Conservation (phyloP, 2,329 filamentous ascomycete species). For the Alternaria incomplexa region DNA sequence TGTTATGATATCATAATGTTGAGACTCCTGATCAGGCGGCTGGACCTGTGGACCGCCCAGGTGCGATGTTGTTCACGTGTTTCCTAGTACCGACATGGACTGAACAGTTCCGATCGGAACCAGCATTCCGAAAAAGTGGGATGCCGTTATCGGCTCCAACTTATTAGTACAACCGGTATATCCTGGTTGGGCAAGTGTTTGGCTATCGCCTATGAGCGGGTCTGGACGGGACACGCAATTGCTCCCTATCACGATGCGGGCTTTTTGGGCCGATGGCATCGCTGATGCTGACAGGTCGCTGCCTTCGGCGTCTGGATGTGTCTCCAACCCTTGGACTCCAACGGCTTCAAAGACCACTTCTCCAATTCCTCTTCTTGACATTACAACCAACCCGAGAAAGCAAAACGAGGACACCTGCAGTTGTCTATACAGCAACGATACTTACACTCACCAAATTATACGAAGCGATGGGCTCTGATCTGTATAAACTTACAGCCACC, state of each 20-base stretch:
- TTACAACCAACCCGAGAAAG: not conserved
- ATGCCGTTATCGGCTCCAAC: conserved; percentile 6
- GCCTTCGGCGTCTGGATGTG: not conserved
- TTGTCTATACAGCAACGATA: not conserved
- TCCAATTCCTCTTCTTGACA: not conserved
- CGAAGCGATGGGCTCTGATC: conserved; percentile 7
- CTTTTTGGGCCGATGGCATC: not conserved
- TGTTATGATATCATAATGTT: not conserved
- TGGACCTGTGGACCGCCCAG: not conserved
- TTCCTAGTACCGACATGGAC: not conserved
- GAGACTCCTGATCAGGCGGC: not conserved
- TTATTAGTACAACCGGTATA: not conserved
- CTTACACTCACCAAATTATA: accelerated
- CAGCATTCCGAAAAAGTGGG: conserved; percentile 2
- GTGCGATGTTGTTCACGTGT: not conserved
- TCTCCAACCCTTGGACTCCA: not conserved
- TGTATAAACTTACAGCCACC: conserved; percentile 30
- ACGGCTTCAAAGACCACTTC: not conserved
- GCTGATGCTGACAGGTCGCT: not conserved
- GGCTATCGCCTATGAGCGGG: not conserved
- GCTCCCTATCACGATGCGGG: conserved; percentile 1
- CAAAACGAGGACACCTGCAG: too few relatives aligned
- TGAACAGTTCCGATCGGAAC: not conserved
- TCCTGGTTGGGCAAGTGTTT: not conserved
- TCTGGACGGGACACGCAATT: not conserved